Evolutionary conservation across 768 basidiomycete species (phyloP).

Genomic region (Hirschioporus abietinus): DNA sequence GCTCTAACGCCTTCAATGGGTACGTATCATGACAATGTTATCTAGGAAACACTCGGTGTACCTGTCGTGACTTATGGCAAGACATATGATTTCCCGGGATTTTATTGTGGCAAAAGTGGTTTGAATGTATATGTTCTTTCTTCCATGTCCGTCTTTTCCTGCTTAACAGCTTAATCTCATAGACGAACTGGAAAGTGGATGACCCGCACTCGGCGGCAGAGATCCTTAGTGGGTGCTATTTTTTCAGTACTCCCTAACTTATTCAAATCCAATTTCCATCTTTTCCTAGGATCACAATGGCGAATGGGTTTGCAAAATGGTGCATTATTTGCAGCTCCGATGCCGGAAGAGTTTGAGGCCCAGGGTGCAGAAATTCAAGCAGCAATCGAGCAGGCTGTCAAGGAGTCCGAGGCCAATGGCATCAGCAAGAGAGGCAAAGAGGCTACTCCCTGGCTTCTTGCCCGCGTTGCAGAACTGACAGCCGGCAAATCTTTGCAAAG

Average conservation of each 20-base stretch:
- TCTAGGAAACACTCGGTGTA: slow-evolving; percentile 90
- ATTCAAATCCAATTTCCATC: slow-evolving; percentile 2
- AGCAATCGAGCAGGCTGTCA: slow-evolving; percentile 78
- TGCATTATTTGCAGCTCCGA: slow-evolving; percentile 82
- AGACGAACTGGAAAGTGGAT: slow-evolving; percentile 78
- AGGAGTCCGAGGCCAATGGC: slow-evolving; percentile 78
- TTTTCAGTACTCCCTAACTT: slow-evolving; percentile 5
- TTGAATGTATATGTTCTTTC: slow-evolving; percentile 46
- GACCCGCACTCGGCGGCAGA: slow-evolving; percentile 63
- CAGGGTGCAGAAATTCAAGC: slow-evolving; percentile 66
- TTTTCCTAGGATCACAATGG: slow-evolving; percentile 53
- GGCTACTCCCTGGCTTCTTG: slow-evolving; percentile 91
- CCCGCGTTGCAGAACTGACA: slow-evolving; percentile 77
- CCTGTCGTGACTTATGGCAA: slow-evolving; percentile 78
- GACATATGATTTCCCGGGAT: slow-evolving; percentile 87
- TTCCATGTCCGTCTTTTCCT: slow-evolving; percentile 3
- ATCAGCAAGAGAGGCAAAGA: slow-evolving; percentile 80
- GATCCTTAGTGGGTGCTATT: slow-evolving; percentile 54
- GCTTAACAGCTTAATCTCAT: slow-evolving; percentile 4
- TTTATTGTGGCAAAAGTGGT: slow-evolving; percentile 83
- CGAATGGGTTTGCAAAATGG: slow-evolving; percentile 73
- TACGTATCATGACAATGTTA: not conserved
- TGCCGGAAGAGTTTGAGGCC: slow-evolving; percentile 69
- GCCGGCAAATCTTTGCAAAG: slow-evolving; percentile 66
- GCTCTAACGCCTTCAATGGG: not conserved